phyloP scores from a whole-genome alignment of 805 yeast genomes.

The Suhomyces faveliae region DNA sequence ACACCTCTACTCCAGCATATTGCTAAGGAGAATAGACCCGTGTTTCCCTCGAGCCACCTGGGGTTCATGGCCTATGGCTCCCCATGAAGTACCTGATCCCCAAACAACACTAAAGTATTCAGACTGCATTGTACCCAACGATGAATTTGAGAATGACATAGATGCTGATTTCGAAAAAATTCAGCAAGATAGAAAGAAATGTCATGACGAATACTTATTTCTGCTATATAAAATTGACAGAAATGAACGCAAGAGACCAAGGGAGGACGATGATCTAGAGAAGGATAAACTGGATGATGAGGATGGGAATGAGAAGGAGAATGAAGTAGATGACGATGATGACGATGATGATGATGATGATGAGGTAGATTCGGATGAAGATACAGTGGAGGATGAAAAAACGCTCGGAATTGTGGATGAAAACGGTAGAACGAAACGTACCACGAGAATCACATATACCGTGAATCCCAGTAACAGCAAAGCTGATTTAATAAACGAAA shows the following conservation, averaged over 20 bases:
- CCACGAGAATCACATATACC: constrained; percentile 2
- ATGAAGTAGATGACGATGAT: constrained; percentile 1
- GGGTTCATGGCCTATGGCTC: constrained; percentile 60
- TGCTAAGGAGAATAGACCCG: constrained; percentile 41
- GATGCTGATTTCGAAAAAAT: constrained; percentile 8
- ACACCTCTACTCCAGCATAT: constrained; percentile 60
- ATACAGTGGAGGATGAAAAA: constrained; percentile 10
- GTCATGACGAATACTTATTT: background rate
- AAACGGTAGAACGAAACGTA: background rate
- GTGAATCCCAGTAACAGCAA: constrained; percentile 19
- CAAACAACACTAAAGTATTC: constrained; percentile 20
- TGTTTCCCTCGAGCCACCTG: constrained; percentile 41
- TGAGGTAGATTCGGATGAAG: constrained; percentile 7
- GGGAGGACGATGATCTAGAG: constrained; percentile 11
- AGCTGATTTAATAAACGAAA: constrained; percentile 21
- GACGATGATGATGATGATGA: background rate
- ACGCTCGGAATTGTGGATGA: constrained; percentile 6
- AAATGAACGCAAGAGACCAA: background rate
- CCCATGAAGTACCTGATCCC: constrained; percentile 38
- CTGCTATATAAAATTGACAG: background rate
- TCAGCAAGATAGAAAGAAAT: background rate
- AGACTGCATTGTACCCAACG: constrained; percentile 13
- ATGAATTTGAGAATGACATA: constrained; percentile 9
- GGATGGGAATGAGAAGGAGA: constrained; percentile 9
- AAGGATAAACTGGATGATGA: constrained; percentile 6